Conservation (phyloP, 371 early-diverging fungal genomes). For the Massospora cicadina region DNA sequence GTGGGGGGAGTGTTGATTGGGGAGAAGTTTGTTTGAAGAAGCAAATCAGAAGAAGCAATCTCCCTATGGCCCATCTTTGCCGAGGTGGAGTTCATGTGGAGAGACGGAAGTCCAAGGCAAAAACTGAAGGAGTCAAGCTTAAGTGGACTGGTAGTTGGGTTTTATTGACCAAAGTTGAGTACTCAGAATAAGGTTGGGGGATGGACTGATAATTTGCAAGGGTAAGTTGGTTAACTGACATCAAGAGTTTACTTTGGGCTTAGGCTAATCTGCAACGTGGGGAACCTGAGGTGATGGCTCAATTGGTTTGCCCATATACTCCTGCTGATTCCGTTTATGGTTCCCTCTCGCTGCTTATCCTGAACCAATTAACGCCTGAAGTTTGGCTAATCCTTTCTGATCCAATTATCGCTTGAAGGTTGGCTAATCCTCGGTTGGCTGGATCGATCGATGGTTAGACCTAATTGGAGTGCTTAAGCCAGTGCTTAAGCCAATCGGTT, state of each 20-base stretch:
- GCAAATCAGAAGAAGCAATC: neutral
- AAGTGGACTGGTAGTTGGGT: neutral
- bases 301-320: no score
- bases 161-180: neutral
- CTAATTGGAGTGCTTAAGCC: no score
- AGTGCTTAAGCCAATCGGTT: no score
- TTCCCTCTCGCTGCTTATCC: no score
- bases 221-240: neutral
- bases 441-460: no score
- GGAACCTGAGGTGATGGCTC: neutral
- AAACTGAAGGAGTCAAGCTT: neutral
- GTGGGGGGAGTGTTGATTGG: slow-evolving; percentile 1
- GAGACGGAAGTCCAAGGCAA: neutral
- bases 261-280: neutral
- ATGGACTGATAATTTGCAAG: neutral
- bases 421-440: no score
- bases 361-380: no score
- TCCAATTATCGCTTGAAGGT: no score
- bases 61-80: neutral
- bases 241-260: neutral
- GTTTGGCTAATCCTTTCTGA: no score
- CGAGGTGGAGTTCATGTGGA: neutral
- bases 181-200: neutral
- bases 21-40: neutral
- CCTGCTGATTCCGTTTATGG: no score